phyloP scores from a whole-genome alignment of 805 yeast genomes.

The Kockiozyma suomiensis region DNA sequence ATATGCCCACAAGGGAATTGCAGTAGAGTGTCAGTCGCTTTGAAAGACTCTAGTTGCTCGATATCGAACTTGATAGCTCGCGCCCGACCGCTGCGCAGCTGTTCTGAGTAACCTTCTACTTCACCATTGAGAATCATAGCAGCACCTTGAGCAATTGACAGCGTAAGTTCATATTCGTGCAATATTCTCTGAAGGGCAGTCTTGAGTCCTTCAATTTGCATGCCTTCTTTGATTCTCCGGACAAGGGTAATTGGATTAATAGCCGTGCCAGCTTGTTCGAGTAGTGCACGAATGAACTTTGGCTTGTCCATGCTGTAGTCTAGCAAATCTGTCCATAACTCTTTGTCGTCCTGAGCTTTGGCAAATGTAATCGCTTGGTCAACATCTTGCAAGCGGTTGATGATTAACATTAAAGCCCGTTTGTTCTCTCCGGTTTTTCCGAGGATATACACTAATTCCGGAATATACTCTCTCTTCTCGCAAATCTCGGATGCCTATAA shows the following conservation, averaged over 20 bases:
- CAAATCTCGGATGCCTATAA: conserved; percentile 65
- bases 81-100: conserved; percentile 28
- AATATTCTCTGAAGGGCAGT: conserved; percentile 63
- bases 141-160: conserved; percentile 31
- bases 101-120: conserved; percentile 26
- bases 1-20: conserved; percentile 30
- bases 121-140: conserved; percentile 14
- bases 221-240: conserved; percentile 60
- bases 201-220: conserved; percentile 67
- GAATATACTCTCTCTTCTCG: conserved; percentile 53
- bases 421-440: conserved; percentile 81
- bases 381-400: conserved; percentile 77
- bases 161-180: conserved; percentile 57
- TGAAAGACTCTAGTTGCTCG: conserved; percentile 22
- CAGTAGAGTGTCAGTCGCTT: conserved; percentile 17
- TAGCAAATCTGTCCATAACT: conserved; percentile 78
- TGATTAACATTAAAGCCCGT: conserved; percentile 74
- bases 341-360: conserved; percentile 62
- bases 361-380: conserved; percentile 80
- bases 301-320: conserved; percentile 73
- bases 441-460: conserved; percentile 78
- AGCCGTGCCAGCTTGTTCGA: conserved; percentile 61
- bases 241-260: conserved; percentile 73
- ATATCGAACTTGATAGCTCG: conserved; percentile 30
- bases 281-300: conserved; percentile 70